Evolutionary conservation across 306 rosid species (phyloP).

Genomic region (Gynostemma pentaphyllum): DNA sequence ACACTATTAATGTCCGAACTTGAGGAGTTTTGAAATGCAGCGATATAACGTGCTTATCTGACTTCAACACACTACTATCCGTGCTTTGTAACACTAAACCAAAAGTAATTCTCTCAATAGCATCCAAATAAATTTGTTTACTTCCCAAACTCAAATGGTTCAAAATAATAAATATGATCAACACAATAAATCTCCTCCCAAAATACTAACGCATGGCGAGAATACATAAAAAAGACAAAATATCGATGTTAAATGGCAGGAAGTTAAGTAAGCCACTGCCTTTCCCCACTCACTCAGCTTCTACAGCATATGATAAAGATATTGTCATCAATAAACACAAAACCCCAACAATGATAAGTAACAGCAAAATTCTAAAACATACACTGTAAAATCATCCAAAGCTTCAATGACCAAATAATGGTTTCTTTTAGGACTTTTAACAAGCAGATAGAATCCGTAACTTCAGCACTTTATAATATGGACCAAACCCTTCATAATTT

Average conservation of each 20-base stretch:
- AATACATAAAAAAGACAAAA: neutral
- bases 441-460: slow-evolving; percentile 11
- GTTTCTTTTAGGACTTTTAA: slow-evolving; percentile 16
- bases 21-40: neutral
- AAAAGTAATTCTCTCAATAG: neutral
- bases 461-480: neutral
- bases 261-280: neutral
- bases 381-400: neutral
- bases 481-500: neutral
- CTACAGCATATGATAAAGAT: neutral
- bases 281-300: neutral
- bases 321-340: neutral
- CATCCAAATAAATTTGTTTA: neutral
- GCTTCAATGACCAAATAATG: neutral
- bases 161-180: neutral
- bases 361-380: neutral
- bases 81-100: neutral
- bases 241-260: neutral
- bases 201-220: neutral
- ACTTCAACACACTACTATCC: neutral
- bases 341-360: neutral
- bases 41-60: neutral
- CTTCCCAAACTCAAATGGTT: neutral
- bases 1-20: neutral
- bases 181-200: neutral